These are phyloP conservation scores for Scutellaria galericulata DNA, from an alignment of 257 asterid species.

Conservation along the genomic window DNA sequence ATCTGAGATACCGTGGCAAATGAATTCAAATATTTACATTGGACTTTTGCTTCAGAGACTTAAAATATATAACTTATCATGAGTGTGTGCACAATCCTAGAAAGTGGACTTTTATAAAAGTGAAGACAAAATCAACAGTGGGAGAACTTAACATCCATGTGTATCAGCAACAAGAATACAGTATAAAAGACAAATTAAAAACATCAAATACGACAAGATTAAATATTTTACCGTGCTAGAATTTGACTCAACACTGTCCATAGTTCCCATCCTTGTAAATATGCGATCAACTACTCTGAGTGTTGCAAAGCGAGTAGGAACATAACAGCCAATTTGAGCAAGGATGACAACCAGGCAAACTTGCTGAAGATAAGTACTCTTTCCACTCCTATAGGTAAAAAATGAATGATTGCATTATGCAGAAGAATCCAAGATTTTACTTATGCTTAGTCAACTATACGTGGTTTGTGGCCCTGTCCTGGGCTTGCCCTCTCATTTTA, in stretches of 20 bases:
- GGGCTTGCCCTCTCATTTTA: conserved; percentile 26
- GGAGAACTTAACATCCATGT: neutral
- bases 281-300: conserved; percentile 87
- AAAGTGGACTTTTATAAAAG: neutral
- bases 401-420: conserved; percentile 24
- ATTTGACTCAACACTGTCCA: conserved; percentile 91
- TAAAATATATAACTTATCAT: too few relatives aligned
- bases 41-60: too few relatives aligned
- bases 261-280: conserved; percentile 97
- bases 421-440: conserved; percentile 26
- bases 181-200: neutral
- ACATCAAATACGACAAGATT: conserved; percentile 14
- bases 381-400: conserved; percentile 82
- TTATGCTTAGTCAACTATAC: conserved; percentile 29
- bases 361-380: conserved; percentile 98
- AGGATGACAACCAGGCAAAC: conserved; percentile 86
- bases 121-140: neutral
- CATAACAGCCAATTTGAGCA: conserved; percentile 97
- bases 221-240: conserved; percentile 79
- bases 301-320: conserved; percentile 93
- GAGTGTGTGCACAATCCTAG: too few relatives aligned
- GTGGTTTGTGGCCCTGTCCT: conserved; percentile 26
- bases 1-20: neutral
- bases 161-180: neutral
- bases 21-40: too few relatives aligned